Evolutionary conservation across 2,329 filamentous ascomycete species (phyloP).

Genomic region (Penicillium sumatraense): DNA sequence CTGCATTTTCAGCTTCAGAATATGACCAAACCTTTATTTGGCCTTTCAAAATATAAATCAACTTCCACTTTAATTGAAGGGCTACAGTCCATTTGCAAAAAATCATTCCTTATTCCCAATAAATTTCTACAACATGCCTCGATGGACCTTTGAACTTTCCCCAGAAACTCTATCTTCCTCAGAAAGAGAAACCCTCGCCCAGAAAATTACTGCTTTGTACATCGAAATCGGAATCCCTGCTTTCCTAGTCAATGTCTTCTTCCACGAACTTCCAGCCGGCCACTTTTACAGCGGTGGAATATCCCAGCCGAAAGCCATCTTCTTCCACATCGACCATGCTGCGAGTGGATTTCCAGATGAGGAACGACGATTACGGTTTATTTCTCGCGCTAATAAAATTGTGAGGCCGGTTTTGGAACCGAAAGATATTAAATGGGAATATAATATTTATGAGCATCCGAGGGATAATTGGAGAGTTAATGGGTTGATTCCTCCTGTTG

Average conservation of each 20-base stretch:
- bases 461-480: not conserved
- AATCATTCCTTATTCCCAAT: not conserved
- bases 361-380: not conserved
- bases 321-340: conserved; percentile 6
- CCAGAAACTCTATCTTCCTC: not conserved
- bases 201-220: not conserved
- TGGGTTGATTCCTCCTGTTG: conserved; percentile 2
- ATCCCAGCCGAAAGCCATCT: not conserved
- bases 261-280: not conserved
- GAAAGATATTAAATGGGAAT: not conserved
- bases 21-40: not conserved
- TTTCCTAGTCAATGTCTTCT: conserved; percentile 7
- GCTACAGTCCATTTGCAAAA: not conserved
- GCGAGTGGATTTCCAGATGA: not conserved
- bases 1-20: too few relatives aligned
- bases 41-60: not conserved
- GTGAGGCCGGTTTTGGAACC: not conserved
- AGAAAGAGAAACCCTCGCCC: not conserved
- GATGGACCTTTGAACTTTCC: conserved; percentile 3
- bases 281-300: conserved; percentile 1
- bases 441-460: conserved; percentile 4
- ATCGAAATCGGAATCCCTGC: not conserved
- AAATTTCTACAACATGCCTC: not conserved
- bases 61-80: not conserved
- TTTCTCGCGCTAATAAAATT: not conserved